Evolutionary conservation across 352 stramenopile species (phyloP).

Genomic region (Globisporangium spinosum): DNA sequence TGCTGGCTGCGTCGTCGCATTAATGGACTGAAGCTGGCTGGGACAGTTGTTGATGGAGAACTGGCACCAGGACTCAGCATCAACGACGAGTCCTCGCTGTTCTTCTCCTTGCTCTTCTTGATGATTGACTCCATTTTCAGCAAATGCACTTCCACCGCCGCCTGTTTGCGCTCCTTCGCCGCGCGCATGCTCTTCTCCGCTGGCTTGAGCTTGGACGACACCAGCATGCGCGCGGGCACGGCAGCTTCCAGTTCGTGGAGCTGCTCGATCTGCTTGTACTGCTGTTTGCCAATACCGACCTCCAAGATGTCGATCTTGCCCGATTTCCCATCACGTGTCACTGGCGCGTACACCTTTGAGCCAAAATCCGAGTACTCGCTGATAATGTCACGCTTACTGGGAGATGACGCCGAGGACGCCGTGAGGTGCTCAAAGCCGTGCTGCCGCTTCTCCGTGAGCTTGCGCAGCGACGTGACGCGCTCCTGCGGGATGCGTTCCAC

Average conservation of each 20-base stretch:
- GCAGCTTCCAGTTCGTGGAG: conserved; percentile 61
- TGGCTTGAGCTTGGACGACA: conserved; percentile 47
- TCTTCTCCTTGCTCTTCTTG: conserved; percentile 51
- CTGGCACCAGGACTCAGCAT: not conserved
- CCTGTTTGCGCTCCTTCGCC: conserved; percentile 76
- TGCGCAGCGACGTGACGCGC: conserved; percentile 85
- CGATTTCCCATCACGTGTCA: conserved; percentile 56
- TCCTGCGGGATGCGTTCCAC: conserved; percentile 82
- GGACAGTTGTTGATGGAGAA: not conserved
- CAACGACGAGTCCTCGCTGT: not conserved
- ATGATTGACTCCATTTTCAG: conserved; percentile 87
- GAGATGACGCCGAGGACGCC: conserved; percentile 34
- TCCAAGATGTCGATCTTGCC: conserved; percentile 51
- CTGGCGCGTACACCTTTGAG: conserved; percentile 83
- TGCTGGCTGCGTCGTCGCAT: conserved; percentile 32
- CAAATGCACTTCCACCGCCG: conserved; percentile 72
- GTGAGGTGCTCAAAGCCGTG: not conserved
- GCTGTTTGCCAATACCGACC: conserved; percentile 46
- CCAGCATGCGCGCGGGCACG: conserved; percentile 50
- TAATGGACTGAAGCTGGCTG: conserved; percentile 13
- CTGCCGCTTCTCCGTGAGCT: conserved; percentile 86
- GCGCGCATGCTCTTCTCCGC: conserved; percentile 49
- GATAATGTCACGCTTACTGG: conserved; percentile 84
- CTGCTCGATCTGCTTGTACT: conserved; percentile 49
- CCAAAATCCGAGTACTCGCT: conserved; percentile 82